Evolutionary conservation across 169 alveolate genomes (phyloP).

Genomic region (Cyclospora cayetanensis): DNA sequence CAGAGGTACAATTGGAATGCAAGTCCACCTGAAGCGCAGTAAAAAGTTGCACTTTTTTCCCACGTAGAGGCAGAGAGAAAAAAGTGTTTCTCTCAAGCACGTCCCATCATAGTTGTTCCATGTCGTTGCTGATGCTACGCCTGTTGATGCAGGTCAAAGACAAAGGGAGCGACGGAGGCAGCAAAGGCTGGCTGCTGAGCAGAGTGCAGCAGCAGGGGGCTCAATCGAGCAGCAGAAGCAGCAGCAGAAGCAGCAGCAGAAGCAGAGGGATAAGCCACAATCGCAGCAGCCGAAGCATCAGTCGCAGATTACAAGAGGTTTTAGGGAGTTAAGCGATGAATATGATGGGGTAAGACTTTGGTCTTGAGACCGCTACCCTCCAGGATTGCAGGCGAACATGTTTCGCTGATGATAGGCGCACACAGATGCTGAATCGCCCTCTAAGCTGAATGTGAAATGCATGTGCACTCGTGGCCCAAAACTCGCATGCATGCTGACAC

Average conservation of each 20-base stretch:
- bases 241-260: background rate
- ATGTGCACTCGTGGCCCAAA: too few relatives aligned
- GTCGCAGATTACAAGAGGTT: background rate
- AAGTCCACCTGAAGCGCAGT: too few relatives aligned
- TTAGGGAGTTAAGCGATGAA: background rate
- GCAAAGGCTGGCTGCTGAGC: background rate
- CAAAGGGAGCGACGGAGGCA: background rate
- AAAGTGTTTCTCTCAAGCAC: too few relatives aligned
- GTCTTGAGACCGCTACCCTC: too few relatives aligned
- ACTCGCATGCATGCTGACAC: too few relatives aligned
- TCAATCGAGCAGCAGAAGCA: background rate
- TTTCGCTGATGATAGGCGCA: too few relatives aligned
- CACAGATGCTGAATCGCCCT: too few relatives aligned
- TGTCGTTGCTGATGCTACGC: background rate
- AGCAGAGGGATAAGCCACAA: background rate
- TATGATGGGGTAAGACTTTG: background rate
- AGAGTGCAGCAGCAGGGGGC: background rate
- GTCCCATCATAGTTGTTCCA: too few relatives aligned
- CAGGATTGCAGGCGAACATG: too few relatives aligned
- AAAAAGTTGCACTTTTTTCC: too few relatives aligned
- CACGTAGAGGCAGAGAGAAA: too few relatives aligned
- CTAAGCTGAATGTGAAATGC: too few relatives aligned
- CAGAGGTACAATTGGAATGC: constrained; percentile 1
- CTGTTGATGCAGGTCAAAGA: background rate
- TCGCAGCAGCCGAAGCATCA: background rate